Conservation (phyloP, 306 rosid species). For the Leucaena leucocephala region DNA sequence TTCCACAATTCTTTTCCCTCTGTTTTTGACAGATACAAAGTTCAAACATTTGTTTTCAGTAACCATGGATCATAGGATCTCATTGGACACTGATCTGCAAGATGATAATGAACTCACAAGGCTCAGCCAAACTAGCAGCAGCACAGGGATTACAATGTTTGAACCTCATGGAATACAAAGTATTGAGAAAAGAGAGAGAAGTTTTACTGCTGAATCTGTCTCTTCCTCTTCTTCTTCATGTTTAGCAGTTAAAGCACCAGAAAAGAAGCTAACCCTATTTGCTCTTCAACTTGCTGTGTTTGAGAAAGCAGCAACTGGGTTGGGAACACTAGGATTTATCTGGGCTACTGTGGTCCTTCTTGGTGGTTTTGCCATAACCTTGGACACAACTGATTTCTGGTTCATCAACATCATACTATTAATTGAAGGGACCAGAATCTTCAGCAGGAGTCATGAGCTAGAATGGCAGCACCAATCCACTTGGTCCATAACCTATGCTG, state of each 20-base stretch:
- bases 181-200: slow-evolving; percentile 49
- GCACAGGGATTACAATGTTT: slow-evolving; percentile 58
- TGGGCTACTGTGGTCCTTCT: slow-evolving; percentile 98
- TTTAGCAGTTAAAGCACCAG: slow-evolving; percentile 61
- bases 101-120: slow-evolving; percentile 44
- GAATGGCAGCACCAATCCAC: slow-evolving; percentile 99
- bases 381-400: slow-evolving; percentile 82
- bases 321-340: slow-evolving; percentile 89
- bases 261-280: slow-evolving; percentile 83
- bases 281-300: slow-evolving; percentile 89
- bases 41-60: background rate
- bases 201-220: slow-evolving; percentile 17
- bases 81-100: slow-evolving; percentile 48
- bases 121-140: slow-evolving; percentile 47
- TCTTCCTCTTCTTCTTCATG: slow-evolving; percentile 39
- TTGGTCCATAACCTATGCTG: slow-evolving; percentile 73
- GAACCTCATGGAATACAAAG: slow-evolving; percentile 50
- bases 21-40: slow-evolving; percentile 13
- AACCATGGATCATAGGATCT: slow-evolving; percentile 45
- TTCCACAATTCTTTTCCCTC: background rate
- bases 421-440: slow-evolving; percentile 83
- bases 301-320: slow-evolving; percentile 84
- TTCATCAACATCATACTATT: slow-evolving; percentile 77
- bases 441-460: slow-evolving; percentile 95
- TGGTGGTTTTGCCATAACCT: slow-evolving; percentile 84